Evolutionary conservation across 1,284 basidiomycete species (phyloP), one percentile per base, ranked within the genome.

Genomic region (Anthracocystis setariae): DNA sequence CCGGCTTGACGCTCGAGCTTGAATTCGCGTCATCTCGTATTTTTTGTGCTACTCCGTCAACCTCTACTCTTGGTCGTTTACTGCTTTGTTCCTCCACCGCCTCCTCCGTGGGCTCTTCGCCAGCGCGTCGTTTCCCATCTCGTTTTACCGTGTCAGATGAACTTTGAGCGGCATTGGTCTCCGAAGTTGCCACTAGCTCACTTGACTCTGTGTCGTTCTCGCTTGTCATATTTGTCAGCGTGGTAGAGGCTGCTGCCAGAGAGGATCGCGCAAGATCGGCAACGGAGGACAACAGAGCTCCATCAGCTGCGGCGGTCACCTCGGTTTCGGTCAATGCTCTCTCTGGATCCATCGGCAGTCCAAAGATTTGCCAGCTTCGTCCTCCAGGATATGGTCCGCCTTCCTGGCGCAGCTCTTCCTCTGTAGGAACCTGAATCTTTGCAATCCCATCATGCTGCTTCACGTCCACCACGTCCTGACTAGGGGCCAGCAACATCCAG

Each of bases 401-500:
- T 15, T 43, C 47, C 12, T 58, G 43, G 15, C 43, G 23, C 21
- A 72, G 55, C 37, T 72, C 64, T 4, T 68, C 56, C 15, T 64
- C 49, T 0, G 70, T 73, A 0, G 70, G 70, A 2, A 73, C 70
- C 18, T 67, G 70, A 9, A 73, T 65, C 25, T 46, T 62, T 2
- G 52, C 21, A 12, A 73, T 48, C 25, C 39, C 35, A 38, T 73
- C 70, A 37, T 60, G 59, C 23, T 56, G 46, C 39, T 43, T 45
- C 2, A 68, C 40, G 0, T 68, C 35, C 0, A 15, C 24, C 8
- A 56, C 65, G 15, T 62, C 52, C 17, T 58, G 29, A 15, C 46
- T 59, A 0, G 65, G 66, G 15, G 68, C 46, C 3, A 70, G 47
- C 7, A 75, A 25, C 46, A 74, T 62, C 79, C 79, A 81, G 13